Conservation (phyloP, 2,329 filamentous ascomycete genomes). For the Talaromyces marneffei region DNA sequence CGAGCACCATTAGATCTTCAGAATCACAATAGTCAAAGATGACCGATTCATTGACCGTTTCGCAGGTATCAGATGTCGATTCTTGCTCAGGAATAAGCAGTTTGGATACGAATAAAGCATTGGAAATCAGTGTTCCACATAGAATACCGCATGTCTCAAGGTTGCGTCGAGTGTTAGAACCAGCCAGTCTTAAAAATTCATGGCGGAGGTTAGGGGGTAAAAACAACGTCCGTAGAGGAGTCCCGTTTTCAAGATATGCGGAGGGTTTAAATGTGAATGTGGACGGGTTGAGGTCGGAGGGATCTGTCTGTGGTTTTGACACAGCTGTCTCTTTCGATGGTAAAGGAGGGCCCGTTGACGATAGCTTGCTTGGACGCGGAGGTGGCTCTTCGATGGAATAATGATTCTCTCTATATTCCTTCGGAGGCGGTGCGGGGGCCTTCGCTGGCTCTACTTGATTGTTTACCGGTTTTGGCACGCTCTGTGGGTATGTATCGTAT, state of each 20-base stretch:
- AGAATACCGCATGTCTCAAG: conserved; percentile 94
- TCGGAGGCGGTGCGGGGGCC: conserved; percentile 38
- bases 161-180: conserved; percentile 69
- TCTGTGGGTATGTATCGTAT: conserved; percentile 20
- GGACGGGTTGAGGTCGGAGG: conserved; percentile 33
- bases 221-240: conserved; percentile 80
- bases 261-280: conserved; percentile 76
- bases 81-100: conserved; percentile 88
- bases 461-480: conserved; percentile 18
- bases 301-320: conserved; percentile 18
- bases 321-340: conserved; percentile 24
- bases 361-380: conserved; percentile 25
- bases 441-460: conserved; percentile 18
- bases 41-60: conserved; percentile 78
- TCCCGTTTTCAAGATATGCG: conserved; percentile 83
- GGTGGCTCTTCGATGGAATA: conserved; percentile 20
- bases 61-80: conserved; percentile 86
- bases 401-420: conserved; percentile 22
- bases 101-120: conserved; percentile 84
- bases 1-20: conserved; percentile 77
- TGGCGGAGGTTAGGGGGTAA: conserved; percentile 69
- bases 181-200: conserved; percentile 68
- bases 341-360: conserved; percentile 18
- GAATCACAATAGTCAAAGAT: conserved; percentile 85
- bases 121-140: conserved; percentile 83